Percentiles rank a stretch among this genome's conserved stretches.
Evolutionary conservation across 2,329 filamentous ascomycete species (phyloP).

Genomic region (Talaromyces sp.): DNA sequence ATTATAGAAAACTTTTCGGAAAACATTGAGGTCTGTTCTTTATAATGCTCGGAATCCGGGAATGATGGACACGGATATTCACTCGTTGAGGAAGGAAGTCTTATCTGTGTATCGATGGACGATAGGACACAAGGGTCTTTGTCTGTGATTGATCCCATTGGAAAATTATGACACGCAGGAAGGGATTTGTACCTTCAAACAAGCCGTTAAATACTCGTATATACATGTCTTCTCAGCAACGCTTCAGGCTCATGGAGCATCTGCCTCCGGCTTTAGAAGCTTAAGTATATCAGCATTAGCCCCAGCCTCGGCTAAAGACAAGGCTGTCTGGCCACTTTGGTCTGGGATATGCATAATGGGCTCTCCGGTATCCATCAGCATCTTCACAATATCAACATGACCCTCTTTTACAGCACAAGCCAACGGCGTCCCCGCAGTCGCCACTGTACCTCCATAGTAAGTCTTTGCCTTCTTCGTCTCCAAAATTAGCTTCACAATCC

Average conservation of each 20-base stretch:
- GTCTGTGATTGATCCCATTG: not conserved
- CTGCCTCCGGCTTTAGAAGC: not conserved
- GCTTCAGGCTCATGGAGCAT: not conserved
- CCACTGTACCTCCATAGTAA: not conserved
- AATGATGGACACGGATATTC: not conserved
- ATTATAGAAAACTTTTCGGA: not conserved
- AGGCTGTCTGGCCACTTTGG: not conserved
- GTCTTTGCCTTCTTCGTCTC: not conserved
- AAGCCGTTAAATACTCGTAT: too few relatives aligned
- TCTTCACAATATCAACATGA: not conserved
- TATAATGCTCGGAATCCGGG: not conserved
- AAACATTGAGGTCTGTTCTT: not conserved
- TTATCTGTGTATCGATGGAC: not conserved
- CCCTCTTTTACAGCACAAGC: not conserved
- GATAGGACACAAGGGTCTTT: not conserved
- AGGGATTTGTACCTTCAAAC: not conserved
- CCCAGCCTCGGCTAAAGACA: not conserved
- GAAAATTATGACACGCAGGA: not conserved
- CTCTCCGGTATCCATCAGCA: not conserved
- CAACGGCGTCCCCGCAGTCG: not conserved
- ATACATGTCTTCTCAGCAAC: too few relatives aligned
- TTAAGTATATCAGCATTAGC: not conserved
- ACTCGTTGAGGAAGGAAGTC: not conserved
- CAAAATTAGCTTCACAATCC: not conserved
- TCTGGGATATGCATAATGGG: not conserved